Evolutionary conservation across 495 filamentous ascomycete genomes (phyloP), one percentile per base, ranked within the genome.

Genomic region (Aspergillus cristatus): DNA sequence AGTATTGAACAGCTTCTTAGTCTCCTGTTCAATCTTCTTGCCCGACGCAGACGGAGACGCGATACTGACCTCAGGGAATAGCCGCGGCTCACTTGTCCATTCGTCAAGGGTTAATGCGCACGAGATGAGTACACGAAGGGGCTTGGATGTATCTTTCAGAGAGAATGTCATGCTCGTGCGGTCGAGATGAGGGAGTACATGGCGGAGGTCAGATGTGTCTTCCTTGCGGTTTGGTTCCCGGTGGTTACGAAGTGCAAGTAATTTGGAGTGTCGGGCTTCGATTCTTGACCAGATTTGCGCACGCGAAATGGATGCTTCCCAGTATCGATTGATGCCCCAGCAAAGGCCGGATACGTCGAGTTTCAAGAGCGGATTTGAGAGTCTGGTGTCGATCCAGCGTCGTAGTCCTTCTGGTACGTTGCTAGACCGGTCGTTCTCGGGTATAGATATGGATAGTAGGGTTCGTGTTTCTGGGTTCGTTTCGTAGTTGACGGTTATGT

Each of bases 281-380:
- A 68, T 48, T 16, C 49, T 48, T 11, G 58, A 45, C 66, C 64
- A 67, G 32, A 67, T 35, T 18, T 52, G 50, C 20, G 66, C 66
- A 2, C 65, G 58, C 13, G 53, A 48, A 14, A 67, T 36, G 18
- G 50, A 42, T 12, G 53, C 56, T 51, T 66, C 66, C 63, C 66
- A 68, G 43, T 63, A 66, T 7, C 60, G 50, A 18, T 63, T 66
- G 22, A 67, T 59, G 15, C 62, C 63, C 57, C 62, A 62, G 38
- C 66, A 66, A 3, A 67, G 51, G 6, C 62, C 66, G 7, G 64
- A 50, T 25, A 70, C 47, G 34, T 70, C 64, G 1, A 68, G 48
- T 30, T 49, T 58, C 13, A 63, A 28, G 7, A 68, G 54, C 1
- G 61, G 54, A 24, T 57, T 65, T 8, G 41, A 41, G 26, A 70